These are phyloP conservation scores for Fusarium lyarnte DNA, from an alignment of 2,329 filamentous ascomycete species.

Conservation along the genomic window DNA sequence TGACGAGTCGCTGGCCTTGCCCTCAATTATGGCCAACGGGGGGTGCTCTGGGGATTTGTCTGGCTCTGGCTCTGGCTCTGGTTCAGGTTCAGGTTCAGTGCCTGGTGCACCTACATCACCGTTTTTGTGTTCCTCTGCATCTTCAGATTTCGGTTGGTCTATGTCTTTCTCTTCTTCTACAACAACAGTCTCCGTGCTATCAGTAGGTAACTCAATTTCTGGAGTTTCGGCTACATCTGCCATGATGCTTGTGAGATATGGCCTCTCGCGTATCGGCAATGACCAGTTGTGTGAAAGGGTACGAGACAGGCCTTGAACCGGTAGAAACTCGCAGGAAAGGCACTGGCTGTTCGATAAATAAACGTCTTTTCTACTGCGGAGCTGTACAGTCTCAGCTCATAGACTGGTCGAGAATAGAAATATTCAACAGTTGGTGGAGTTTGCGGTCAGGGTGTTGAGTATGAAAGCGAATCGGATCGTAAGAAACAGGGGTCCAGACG, in stretches of 20 bases:
- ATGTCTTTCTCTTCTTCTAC: neutral
- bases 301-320: neutral
- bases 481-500: constrained; percentile 18
- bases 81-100: neutral
- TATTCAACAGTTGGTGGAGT: constrained; percentile 12
- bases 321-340: neutral
- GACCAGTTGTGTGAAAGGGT: neutral
- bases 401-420: constrained; percentile 6
- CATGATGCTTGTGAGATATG: constrained; percentile 7
- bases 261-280: neutral
- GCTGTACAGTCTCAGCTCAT: constrained; percentile 3
- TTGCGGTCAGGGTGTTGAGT: constrained; percentile 1
- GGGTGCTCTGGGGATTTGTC: constrained; percentile 7
- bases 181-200: neutral
- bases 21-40: neutral
- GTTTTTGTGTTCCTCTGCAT: neutral
- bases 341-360: neutral
- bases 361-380: neutral
- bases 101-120: neutral
- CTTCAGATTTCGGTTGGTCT: constrained; percentile 5
- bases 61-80: neutral
- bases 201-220: constrained; percentile 1
- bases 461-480: constrained; percentile 7
- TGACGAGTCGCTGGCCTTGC: neutral
- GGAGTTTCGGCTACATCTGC: constrained; percentile 10